Evolutionary conservation across 495 filamentous ascomycete species (phyloP), one percentile per base, ranked within the genome.

Genomic region (Collariella sp.): DNA sequence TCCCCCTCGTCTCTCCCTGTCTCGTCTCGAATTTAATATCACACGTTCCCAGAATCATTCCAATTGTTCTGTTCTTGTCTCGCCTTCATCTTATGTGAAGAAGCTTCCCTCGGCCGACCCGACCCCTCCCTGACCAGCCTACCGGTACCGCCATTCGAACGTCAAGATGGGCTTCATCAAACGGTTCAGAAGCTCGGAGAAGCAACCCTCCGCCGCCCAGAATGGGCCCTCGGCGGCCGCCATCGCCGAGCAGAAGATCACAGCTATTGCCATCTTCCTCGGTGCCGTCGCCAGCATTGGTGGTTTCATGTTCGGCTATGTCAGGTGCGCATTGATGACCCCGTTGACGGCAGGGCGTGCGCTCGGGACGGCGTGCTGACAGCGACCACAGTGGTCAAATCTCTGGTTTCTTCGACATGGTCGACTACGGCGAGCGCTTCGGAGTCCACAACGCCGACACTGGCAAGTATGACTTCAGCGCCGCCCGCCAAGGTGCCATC

Each of bases 281-380:
- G 75, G 75, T 7, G 50, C 58, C 23, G 68, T 78, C 41, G 75
- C 79, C 50, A 77, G 83, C 19, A 86, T 89, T 74, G 86, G 86
- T 63, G 86, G 86, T 55, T 87, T 89, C 71, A 85, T 89, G 68
- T 89, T 89, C 58, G 86, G 86, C 56, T 88, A 88, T 67, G 83
- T 74, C 48, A 86, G 51, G 85, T 84, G 67, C 59, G 18, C 26
- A 11, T 33, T 23, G 7, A 13, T 58, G 39, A 2, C 42, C n/a
- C 13, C 31, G 24, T 2, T 36, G 22, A 9, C 7, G 13, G 12
- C 9, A 11, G 7, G 2, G 7, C 12, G 13, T 20, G n/a, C 47
- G 13, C 2, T 35, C 11, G 12, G 0, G 0, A 40, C n/a, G 29
- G 2, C 18, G 47, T 44, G 40, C 39, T 34, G 50, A 62, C 38